Percentiles rank a stretch among this genome's conserved stretches.
Conservation (phyloP, 306 rosid species). For the Biancaea sappan region DNA sequence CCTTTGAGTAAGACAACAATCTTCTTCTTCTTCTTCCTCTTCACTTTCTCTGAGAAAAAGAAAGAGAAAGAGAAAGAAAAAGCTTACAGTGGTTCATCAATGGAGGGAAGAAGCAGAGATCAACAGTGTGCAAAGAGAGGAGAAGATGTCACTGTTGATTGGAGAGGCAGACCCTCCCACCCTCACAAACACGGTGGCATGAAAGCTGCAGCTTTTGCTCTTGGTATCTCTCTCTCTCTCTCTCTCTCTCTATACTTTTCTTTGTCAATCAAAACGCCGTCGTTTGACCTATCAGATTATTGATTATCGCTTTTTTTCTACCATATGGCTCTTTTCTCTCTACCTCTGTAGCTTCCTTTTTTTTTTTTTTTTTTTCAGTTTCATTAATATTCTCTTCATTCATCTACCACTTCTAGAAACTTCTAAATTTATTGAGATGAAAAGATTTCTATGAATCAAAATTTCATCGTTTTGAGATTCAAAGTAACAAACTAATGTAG, state of each 20-base stretch:
- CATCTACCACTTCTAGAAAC: too few relatives aligned
- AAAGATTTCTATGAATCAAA: too few relatives aligned
- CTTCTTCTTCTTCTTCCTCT: background rate
- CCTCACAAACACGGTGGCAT: slow-evolving; percentile 64
- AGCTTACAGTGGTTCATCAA: too few relatives aligned
- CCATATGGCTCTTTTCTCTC: background rate
- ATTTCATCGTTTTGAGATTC: too few relatives aligned
- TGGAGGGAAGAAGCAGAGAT: slow-evolving; percentile 30
- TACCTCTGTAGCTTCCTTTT: background rate
- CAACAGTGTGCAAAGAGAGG: slow-evolving; percentile 43
- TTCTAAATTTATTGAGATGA: too few relatives aligned
- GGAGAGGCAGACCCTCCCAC: slow-evolving; percentile 78
- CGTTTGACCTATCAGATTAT: too few relatives aligned
- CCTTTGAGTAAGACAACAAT: slow-evolving; percentile 16
- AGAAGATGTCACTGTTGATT: slow-evolving; percentile 54
- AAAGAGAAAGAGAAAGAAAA: slow-evolving; percentile 1
- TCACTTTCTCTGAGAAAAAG: background rate
- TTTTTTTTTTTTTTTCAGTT: too few relatives aligned
- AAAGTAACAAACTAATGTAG: too few relatives aligned
- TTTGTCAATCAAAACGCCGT: too few relatives aligned
- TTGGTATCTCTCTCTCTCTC: slow-evolving; percentile 43
- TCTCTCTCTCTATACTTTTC: background rate
- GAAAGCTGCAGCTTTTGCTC: slow-evolving; percentile 70
- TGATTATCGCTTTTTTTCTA: background rate
- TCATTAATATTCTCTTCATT: too few relatives aligned